phyloP scores from a whole-genome alignment of 345 rosid species.

The Citrus medica region DNA sequence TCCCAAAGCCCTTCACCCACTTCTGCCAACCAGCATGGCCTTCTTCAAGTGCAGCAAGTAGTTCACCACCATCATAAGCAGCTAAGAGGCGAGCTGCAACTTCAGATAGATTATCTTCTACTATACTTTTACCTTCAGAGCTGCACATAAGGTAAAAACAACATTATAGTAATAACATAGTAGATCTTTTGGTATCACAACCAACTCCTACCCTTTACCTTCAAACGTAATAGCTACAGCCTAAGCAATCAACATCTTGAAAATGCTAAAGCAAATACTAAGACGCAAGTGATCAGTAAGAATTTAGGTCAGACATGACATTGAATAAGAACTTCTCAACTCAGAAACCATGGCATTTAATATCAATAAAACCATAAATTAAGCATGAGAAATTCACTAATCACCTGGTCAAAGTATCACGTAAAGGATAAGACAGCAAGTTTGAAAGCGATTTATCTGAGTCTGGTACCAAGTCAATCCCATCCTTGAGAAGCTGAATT shows the following conservation, averaged over 20 bases:
- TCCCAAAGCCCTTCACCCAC: conserved; percentile 89
- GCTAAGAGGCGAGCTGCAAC: conserved; percentile 63
- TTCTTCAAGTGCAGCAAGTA: conserved; percentile 62
- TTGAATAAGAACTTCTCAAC: neutral
- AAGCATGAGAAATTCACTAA: conserved; percentile 1
- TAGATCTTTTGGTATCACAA: neutral
- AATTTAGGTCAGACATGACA: neutral
- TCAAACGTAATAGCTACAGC: neutral
- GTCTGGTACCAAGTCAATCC: conserved; percentile 87
- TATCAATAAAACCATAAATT: neutral
- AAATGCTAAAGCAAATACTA: neutral
- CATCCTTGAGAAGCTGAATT: conserved; percentile 83
- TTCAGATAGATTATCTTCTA: conserved; percentile 76
- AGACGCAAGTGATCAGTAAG: neutral
- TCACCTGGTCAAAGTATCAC: conserved; percentile 66
- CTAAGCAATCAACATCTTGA: neutral
- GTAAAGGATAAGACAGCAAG: conserved; percentile 84
- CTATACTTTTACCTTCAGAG: conserved; percentile 57
- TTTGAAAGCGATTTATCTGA: conserved; percentile 76
- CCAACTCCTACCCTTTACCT: neutral
- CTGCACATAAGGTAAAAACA: conserved; percentile 25
- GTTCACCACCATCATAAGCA: conserved; percentile 85
- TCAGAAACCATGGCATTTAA: neutral
- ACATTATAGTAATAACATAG: neutral
- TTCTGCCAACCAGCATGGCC: conserved; percentile 84